Conservation (phyloP, 345 rosid species). For the Triadica sebifera region DNA sequence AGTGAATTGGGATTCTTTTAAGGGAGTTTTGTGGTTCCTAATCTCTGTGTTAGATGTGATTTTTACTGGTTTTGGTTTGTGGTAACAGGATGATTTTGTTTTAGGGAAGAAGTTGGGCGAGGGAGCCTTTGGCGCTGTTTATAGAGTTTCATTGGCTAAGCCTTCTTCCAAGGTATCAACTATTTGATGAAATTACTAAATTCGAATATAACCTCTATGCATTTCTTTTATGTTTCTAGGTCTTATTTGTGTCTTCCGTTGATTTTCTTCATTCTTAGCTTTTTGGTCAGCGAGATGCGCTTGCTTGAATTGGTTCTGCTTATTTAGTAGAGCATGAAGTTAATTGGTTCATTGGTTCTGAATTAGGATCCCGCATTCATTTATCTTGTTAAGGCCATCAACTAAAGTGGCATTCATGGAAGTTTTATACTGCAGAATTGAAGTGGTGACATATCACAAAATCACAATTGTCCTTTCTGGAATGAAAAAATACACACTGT, state of each 20-base stretch:
- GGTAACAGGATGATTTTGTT: constrained; percentile 80
- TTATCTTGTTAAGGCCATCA: neutral
- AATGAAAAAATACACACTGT: neutral
- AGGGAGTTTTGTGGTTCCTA: neutral
- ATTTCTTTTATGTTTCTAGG: neutral
- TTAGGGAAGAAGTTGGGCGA: constrained; percentile 96
- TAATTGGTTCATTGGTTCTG: neutral
- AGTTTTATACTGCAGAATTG: neutral
- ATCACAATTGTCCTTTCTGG: neutral
- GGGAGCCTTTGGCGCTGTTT: constrained; percentile 94
- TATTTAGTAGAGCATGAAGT: neutral
- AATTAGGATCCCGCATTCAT: neutral
- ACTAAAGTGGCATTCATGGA: neutral
- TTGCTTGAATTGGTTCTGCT: constrained; percentile 12
- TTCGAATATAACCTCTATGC: neutral
- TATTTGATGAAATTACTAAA: constrained; percentile 15
- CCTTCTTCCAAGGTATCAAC: constrained; percentile 62
- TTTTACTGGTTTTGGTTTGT: constrained; percentile 13
- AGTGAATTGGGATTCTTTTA: constrained; percentile 7
- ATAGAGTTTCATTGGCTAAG: constrained; percentile 59
- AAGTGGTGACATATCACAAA: neutral
- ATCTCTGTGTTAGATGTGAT: constrained; percentile 6
- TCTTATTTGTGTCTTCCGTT: constrained; percentile 1
- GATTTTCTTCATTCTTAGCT: neutral
- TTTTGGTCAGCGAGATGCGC: neutral